Conservation (phyloP, 352 stramenopile species). For the Pythium biforme region DNA sequence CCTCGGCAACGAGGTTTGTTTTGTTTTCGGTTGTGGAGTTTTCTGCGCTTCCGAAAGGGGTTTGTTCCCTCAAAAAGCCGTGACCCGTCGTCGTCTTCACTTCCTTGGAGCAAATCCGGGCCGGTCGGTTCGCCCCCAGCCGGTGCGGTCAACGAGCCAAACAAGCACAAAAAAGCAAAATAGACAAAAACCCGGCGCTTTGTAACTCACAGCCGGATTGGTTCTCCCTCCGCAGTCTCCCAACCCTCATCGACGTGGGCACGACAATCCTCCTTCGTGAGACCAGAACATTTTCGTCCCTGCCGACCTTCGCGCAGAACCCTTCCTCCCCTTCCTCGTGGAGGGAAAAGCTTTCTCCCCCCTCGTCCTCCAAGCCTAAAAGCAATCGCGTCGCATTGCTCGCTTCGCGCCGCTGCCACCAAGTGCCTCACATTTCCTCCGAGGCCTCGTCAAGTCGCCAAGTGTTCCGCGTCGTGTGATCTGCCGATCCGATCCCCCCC, state of each 20-base stretch:
- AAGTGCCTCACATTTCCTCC: neutral
- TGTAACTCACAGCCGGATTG: slow-evolving; percentile 1
- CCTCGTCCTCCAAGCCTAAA: neutral
- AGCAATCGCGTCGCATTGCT: no score
- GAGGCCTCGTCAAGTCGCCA: neutral
- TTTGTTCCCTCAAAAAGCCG: neutral
- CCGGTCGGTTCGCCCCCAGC: no score
- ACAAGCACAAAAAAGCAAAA: neutral
- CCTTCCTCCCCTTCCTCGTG: neutral
- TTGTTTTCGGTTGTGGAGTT: neutral
- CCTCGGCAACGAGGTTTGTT: neutral
- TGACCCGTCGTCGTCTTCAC: neutral
- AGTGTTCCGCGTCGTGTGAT: neutral
- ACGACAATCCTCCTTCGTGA: neutral
- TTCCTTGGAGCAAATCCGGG: neutral
- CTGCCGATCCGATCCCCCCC: neutral
- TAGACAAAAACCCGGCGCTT: slow-evolving; percentile 3
- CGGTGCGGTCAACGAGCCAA: neutral
- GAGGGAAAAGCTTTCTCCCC: neutral
- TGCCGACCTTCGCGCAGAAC: neutral
- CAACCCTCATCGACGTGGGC: neutral
- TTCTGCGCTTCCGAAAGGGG: no score
- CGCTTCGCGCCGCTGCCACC: no score
- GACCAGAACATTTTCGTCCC: slow-evolving; percentile 11
- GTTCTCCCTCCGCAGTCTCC: neutral